Evolutionary conservation across 495 filamentous ascomycete species (phyloP).

Genomic region (Xylaria castorea): DNA sequence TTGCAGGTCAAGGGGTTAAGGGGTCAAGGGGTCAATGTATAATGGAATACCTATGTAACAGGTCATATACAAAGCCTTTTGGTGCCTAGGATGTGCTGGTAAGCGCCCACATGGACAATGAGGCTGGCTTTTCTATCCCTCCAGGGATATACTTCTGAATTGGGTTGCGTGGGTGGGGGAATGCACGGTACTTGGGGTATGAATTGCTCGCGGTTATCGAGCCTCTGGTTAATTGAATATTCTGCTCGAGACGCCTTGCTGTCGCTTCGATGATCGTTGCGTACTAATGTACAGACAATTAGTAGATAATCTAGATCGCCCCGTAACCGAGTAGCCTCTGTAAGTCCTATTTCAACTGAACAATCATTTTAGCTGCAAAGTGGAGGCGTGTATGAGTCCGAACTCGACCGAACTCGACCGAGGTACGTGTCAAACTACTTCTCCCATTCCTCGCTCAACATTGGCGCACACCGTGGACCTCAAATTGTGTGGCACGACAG

Average conservation of each 20-base stretch:
- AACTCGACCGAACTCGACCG: not conserved
- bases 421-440: not conserved
- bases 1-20: no score
- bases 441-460: not conserved
- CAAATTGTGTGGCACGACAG: not conserved
- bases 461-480: not conserved
- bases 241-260: not conserved
- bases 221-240: not conserved
- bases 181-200: not conserved
- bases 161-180: not conserved
- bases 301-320: not conserved
- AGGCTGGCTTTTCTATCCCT: not conserved
- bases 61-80: not conserved
- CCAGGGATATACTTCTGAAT: not conserved
- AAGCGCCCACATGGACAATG: not conserved
- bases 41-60: not conserved
- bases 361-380: not conserved
- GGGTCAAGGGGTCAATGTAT: no score
- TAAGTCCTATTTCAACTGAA: not conserved
- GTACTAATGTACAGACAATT: not conserved
- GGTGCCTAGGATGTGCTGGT: not conserved
- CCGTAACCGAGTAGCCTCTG: not conserved
- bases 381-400: not conserved
- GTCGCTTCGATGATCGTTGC: not conserved
- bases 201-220: not conserved